phyloP scores from a whole-genome alignment of 176 grass and related monocot species.

The Phragmites australis region DNA sequence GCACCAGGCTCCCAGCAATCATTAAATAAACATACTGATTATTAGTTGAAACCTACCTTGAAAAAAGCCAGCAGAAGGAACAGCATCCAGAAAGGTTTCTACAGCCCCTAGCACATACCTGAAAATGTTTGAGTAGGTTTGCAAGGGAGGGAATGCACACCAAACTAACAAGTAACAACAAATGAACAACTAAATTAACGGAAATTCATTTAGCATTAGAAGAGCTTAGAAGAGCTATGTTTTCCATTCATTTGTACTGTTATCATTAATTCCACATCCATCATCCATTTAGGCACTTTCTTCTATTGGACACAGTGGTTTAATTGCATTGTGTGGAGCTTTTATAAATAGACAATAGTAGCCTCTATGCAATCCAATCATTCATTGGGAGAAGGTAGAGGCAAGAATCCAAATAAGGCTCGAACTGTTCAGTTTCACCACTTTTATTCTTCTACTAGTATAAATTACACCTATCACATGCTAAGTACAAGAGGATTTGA shows the following conservation, averaged over 20 bases:
- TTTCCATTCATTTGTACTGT: not conserved
- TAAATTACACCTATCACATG: not conserved
- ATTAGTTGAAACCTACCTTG: constrained; percentile 50
- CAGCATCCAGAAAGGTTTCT: constrained; percentile 96
- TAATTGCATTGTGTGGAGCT: not conserved
- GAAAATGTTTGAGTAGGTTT: constrained; percentile 42
- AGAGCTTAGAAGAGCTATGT: not conserved
- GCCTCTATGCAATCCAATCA: constrained; percentile 11
- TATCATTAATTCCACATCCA: constrained; percentile 19
- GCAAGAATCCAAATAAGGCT: not conserved
- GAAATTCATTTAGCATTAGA: not conserved
- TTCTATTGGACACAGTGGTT: not conserved
- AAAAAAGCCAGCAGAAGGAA: constrained; percentile 94
- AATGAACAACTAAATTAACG: not conserved
- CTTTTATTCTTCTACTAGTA: constrained; percentile 4
- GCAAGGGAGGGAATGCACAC: not conserved
- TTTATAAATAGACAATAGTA: too few relatives aligned
- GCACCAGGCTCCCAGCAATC: not conserved
- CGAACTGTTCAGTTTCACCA: constrained; percentile 9
- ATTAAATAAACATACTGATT: constrained; percentile 28
- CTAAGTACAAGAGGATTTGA: constrained; percentile 14
- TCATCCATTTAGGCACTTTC: constrained; percentile 13
- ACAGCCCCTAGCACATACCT: constrained; percentile 99
- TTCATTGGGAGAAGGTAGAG: not conserved
- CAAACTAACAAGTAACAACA: not conserved